Percentiles rank a stretch among this genome's conserved stretches.
phyloP scores from a whole-genome alignment of 768 basidiomycete genomes.

The Agaricus sinodeliciosus region DNA sequence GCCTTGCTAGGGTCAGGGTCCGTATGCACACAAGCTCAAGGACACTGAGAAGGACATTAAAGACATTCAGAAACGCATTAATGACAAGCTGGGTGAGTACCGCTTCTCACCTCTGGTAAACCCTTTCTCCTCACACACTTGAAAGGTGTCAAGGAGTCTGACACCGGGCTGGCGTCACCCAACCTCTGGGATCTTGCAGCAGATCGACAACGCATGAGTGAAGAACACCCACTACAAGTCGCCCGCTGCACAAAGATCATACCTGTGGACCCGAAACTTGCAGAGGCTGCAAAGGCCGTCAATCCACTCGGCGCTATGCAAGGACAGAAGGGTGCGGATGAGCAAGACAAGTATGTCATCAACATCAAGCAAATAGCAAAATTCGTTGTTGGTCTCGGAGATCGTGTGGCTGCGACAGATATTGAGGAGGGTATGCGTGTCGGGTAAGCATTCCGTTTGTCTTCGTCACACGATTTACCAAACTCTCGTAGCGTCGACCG shows the following conservation, averaged over 20 bases:
- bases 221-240: conserved; percentile 93
- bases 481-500: conserved; percentile 69
- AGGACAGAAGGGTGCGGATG: conserved; percentile 95
- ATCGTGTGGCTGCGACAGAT: conserved; percentile 94
- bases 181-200: conserved; percentile 97
- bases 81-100: conserved; percentile 86
- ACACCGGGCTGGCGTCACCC: conserved; percentile 94
- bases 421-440: conserved; percentile 99
- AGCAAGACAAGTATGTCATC: conserved; percentile 99
- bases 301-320: conserved; percentile 73
- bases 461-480: conserved; percentile 1
- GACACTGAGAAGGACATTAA: conserved; percentile 89
- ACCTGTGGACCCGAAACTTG: conserved; percentile 66
- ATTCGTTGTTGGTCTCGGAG: conserved; percentile 95
- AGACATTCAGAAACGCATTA: conserved; percentile 94
- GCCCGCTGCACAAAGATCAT: conserved; percentile 99
- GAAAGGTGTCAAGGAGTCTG: conserved; percentile 91
- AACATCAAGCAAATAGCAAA: conserved; percentile 99
- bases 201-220: conserved; percentile 84
- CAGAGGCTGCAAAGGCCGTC: conserved; percentile 71
- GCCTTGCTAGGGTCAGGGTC: conserved; percentile 83
- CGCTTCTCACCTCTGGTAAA: not conserved
- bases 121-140: conserved; percentile 5
- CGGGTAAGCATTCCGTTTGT: conserved; percentile 54
- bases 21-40: conserved; percentile 86